Conservation (phyloP, 2,329 filamentous ascomycete genomes). For the Rhynchosporium graminicola region DNA sequence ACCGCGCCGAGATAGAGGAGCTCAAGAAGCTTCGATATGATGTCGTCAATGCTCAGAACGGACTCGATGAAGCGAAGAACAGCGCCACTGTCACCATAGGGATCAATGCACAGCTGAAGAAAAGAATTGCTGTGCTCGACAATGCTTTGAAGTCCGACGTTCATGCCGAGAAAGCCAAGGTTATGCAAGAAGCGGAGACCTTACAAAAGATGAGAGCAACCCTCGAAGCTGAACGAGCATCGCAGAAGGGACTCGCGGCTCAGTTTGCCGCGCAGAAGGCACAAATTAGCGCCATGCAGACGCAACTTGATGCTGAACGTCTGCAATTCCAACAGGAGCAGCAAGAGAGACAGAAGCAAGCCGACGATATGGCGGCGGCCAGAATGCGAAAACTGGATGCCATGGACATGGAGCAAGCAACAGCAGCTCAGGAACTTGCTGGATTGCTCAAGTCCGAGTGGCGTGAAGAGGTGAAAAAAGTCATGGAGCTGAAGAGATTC, state of each 20-base stretch:
- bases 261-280: not conserved
- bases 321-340: not conserved
- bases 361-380: not conserved
- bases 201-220: not conserved
- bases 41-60: not conserved
- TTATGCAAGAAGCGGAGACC: not conserved
- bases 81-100: not conserved
- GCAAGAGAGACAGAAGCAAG: not conserved
- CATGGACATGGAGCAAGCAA: constrained; percentile 8
- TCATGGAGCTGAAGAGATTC: constrained; percentile 3
- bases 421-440: constrained; percentile 8
- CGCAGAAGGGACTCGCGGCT: not conserved
- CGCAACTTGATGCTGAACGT: not conserved
- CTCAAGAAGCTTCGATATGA: constrained; percentile 20
- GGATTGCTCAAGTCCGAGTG: constrained; percentile 7
- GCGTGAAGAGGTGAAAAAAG: constrained; percentile 13
- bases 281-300: not conserved
- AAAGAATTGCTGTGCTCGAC: constrained; percentile 4
- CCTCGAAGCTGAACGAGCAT: not conserved
- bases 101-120: not conserved
- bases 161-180: not conserved
- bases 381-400: not conserved
- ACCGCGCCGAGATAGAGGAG: constrained; percentile 29
- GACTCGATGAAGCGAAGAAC: not conserved
- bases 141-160: not conserved